Base-by-base conservation (phyloP, 2,329 filamentous ascomycete species). In the Macrophomina pseudophaseolina region DNA sequence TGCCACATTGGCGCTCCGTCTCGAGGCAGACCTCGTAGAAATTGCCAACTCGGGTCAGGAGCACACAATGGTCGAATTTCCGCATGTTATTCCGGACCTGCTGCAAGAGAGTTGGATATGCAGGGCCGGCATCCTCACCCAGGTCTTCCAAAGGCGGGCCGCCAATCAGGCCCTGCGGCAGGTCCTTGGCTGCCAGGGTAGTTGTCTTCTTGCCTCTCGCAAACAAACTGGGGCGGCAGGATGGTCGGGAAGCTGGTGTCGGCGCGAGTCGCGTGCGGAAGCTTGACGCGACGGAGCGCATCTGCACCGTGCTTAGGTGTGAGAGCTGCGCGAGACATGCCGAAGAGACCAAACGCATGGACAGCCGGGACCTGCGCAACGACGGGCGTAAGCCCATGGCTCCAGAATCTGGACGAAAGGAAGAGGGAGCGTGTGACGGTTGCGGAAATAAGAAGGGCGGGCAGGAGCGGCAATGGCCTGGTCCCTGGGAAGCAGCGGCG, bases 21-120 rank as follows among this genome's bases (percentile, higher is more conserved):
- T 96, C 91, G 78, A 97, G 95, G 80, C 99, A 99, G 67, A 99
- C 83, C 86, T 99, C 95, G 79, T 98, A 99, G 80, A 99, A 99
- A 68, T 94, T 90, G 66, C 95, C 95, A 33, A 99, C 93, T 66
- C 94, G 88, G 4, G 95, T 99, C 68, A 99, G 81, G 7, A 99
- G 79, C 46, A 99, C 91, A 79, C 94, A 98, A 73, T 96, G 93
- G 73, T 89, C 87, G 80, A 97, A 97, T 73, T 91, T 93, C 71
- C 88, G 86, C 90, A 98, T 97, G 80, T 97, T 96, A 71, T 89
- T 92, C 66, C 88, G 87, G 33, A 92, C 94, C 76, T 97, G 93
- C 74, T 93, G 87, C 67, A 98, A 83, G 56, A 98, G 91, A n/a
- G 92, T 91, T 16, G 95, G 94, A 78, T 97, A 97, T 67, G 83